A percentile compares a stretch with the other conserved stretches of the same genome.
phyloP scores from a whole-genome alignment of 768 basidiomycete genomes.

The Strobilomyces dryophilus region DNA sequence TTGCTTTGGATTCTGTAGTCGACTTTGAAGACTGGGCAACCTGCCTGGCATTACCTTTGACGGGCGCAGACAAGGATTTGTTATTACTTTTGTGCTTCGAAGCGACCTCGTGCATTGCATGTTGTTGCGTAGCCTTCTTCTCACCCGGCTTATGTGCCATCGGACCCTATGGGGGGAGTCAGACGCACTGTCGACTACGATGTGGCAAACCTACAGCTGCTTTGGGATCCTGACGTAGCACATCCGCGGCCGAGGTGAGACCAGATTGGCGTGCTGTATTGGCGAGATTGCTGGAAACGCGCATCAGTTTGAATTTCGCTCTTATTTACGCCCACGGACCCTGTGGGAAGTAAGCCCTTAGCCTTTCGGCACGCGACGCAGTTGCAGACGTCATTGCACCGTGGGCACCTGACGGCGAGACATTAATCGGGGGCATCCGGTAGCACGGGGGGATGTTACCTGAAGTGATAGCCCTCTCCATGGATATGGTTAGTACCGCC shows the following conservation, averaged over 20 bases:
- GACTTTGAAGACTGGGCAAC: slow-evolving; percentile 7
- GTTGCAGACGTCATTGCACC: slow-evolving; percentile 63
- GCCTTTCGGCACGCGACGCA: slow-evolving; percentile 63
- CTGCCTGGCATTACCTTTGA: slow-evolving; percentile 8
- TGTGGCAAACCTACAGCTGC: slow-evolving; percentile 25
- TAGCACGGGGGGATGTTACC: slow-evolving; percentile 33
- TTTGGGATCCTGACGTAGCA: slow-evolving; percentile 31
- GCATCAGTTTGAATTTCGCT: slow-evolving; percentile 8
- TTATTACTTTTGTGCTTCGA: slow-evolving; percentile 2
- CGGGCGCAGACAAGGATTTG: slow-evolving; percentile 10
- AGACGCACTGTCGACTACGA: slow-evolving; percentile 4
- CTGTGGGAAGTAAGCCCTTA: slow-evolving; percentile 55
- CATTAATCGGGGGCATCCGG: slow-evolving; percentile 10
- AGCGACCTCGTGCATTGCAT: not conserved
- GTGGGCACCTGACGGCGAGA: slow-evolving; percentile 53
- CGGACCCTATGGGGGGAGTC: slow-evolving; percentile 20
- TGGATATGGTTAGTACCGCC: slow-evolving; percentile 26
- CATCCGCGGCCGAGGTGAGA: slow-evolving; percentile 35
- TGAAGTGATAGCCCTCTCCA: slow-evolving; percentile 44
- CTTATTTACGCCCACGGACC: slow-evolving; percentile 37
- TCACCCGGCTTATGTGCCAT: slow-evolving; percentile 25
- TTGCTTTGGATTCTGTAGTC: slow-evolving; percentile 17
- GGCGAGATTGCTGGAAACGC: slow-evolving; percentile 34
- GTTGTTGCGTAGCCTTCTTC: slow-evolving; percentile 16
- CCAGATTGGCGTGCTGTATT: slow-evolving; percentile 36